Evolutionary conservation across 2,329 filamentous ascomycete genomes (phyloP).

Genomic region (Ophiocordyceps camponoti-leonardi): DNA sequence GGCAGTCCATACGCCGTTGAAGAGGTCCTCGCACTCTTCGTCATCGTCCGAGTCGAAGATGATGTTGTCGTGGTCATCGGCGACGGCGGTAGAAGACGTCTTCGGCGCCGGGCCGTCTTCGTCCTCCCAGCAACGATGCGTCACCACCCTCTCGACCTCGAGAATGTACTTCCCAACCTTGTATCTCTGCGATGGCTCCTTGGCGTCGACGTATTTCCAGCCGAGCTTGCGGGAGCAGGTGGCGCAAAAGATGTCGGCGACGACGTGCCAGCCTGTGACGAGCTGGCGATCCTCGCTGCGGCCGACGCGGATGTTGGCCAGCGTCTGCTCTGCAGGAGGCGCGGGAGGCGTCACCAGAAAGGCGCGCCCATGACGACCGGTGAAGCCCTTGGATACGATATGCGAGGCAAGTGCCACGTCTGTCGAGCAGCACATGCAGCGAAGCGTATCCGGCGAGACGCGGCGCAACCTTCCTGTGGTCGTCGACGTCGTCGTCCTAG

Average conservation of each 20-base stretch:
- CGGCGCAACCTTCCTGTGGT: constrained; percentile 17
- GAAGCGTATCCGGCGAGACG: constrained; percentile 34
- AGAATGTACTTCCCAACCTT: constrained; percentile 54
- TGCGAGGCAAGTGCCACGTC: constrained; percentile 45
- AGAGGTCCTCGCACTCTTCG: constrained; percentile 50
- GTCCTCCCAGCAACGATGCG: constrained; percentile 33
- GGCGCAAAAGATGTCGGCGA: constrained; percentile 43
- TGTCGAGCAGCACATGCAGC: constrained; percentile 39
- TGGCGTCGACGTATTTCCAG: constrained; percentile 53
- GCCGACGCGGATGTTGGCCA: constrained; percentile 40
- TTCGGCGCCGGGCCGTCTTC: constrained; percentile 1
- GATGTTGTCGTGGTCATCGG: constrained; percentile 19
- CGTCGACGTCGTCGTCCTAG: too few species aligned
- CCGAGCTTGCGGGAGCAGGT: constrained; percentile 40
- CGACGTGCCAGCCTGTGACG: constrained; percentile 44
- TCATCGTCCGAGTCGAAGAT: constrained; percentile 47
- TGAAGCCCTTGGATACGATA: constrained; percentile 49
- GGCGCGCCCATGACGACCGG: constrained; percentile 45
- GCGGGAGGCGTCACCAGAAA: constrained; percentile 34
- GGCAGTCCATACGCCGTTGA: constrained; percentile 43
- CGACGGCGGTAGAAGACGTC: neutral
- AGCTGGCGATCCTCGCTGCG: constrained; percentile 37
- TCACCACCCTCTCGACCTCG: constrained; percentile 40
- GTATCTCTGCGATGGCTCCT: constrained; percentile 41
- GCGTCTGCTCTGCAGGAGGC: constrained; percentile 8